phyloP scores from a whole-genome alignment of 805 yeast genomes.

The Candida tibetensis region DNA sequence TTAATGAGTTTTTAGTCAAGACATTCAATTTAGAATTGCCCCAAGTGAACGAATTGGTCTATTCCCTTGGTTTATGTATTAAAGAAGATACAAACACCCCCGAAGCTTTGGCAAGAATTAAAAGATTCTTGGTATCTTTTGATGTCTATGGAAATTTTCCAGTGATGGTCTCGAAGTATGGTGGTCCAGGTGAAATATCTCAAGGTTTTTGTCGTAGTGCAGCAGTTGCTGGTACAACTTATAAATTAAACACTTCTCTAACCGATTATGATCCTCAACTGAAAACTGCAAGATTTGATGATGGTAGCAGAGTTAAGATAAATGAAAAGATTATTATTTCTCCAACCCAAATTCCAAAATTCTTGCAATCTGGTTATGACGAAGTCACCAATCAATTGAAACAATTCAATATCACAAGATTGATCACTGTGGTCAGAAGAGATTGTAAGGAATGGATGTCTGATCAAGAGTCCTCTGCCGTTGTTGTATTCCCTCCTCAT shows the following conservation, averaged over 20 bases:
- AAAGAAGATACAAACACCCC: slow-evolving; percentile 60
- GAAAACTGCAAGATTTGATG: slow-evolving; percentile 68
- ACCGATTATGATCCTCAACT: slow-evolving; percentile 61
- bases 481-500: slow-evolving; percentile 89
- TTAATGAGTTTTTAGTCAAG: slow-evolving; percentile 55
- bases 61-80: slow-evolving; percentile 79
- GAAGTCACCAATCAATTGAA: slow-evolving; percentile 43
- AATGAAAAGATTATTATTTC: slow-evolving; percentile 77
- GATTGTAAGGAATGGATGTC: slow-evolving; percentile 91
- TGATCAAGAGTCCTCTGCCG: slow-evolving; percentile 77
- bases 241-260: slow-evolving; percentile 72
- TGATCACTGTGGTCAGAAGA: slow-evolving; percentile 79
- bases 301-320: slow-evolving; percentile 71
- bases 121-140: slow-evolving; percentile 77
- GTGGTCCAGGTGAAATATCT: slow-evolving; percentile 92
- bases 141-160: slow-evolving; percentile 96
- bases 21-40: slow-evolving; percentile 69
- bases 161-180: slow-evolving; percentile 85
- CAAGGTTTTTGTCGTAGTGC: slow-evolving; percentile 98
- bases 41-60: slow-evolving; percentile 80
- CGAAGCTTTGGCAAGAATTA: slow-evolving; percentile 75
- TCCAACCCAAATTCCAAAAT: slow-evolving; percentile 58
- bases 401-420: slow-evolving; percentile 59
- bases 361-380: slow-evolving; percentile 39
- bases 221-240: slow-evolving; percentile 96